A percentile compares a stretch with the other conserved stretches of the same genome.
Evolutionary conservation across 208 protist genomes (phyloP).

Genomic region (Leishmania braziliensis): DNA sequence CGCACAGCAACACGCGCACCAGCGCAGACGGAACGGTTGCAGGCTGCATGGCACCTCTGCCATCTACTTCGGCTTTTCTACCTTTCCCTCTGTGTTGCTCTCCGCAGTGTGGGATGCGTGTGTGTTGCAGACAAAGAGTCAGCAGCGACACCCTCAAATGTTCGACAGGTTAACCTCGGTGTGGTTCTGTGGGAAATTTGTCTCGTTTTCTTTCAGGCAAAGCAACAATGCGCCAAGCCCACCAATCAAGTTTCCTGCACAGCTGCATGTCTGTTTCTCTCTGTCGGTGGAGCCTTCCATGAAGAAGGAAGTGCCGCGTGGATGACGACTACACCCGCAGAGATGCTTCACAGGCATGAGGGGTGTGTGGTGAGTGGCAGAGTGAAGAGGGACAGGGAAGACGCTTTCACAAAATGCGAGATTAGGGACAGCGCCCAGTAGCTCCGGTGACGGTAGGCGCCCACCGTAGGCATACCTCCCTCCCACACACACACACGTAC

Average conservation of each 20-base stretch:
- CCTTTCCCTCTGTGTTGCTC: background rate
- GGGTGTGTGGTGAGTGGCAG: background rate
- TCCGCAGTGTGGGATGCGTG: background rate
- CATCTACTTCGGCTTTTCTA: background rate
- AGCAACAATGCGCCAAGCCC: background rate
- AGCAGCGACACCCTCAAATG: background rate
- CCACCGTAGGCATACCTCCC: background rate
- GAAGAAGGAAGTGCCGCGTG: background rate
- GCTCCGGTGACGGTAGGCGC: background rate
- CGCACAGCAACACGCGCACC: background rate
- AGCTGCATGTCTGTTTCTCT: background rate
- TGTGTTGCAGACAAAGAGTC: background rate
- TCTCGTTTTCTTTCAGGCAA: background rate
- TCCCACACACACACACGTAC: background rate
- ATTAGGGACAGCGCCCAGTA: background rate
- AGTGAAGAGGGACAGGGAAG: background rate
- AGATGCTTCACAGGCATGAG: background rate
- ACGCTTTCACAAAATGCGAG: background rate
- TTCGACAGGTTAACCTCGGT: background rate
- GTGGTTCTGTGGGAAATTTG: background rate
- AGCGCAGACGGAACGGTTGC: background rate
- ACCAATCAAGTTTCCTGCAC: background rate
- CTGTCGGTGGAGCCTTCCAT: background rate
- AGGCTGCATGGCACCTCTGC: background rate
- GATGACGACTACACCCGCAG: background rate